These are phyloP conservation scores for Hevea brasiliensis DNA, from an alignment of 345 rosid genomes.

Conservation along the genomic window DNA sequence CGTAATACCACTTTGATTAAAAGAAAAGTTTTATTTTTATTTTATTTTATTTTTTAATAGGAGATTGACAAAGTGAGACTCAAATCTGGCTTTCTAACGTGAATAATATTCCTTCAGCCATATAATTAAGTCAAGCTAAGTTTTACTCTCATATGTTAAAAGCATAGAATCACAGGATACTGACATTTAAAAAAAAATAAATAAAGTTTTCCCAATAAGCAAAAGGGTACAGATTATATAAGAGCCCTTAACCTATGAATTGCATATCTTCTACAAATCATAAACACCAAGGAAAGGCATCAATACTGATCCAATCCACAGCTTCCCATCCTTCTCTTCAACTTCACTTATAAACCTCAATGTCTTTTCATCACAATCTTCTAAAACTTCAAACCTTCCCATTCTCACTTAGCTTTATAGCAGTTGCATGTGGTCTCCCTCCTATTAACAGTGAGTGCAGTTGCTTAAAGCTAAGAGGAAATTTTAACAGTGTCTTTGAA, in stretches of 20 bases:
- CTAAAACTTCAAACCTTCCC: conserved; percentile 22
- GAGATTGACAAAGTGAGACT: too few species aligned
- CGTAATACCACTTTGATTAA: too few species aligned
- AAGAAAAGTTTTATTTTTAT: too few species aligned
- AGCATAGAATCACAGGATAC: too few species aligned
- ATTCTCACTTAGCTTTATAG: conserved; percentile 21
- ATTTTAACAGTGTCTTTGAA: conserved; percentile 23
- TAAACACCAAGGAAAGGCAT: conserved; percentile 59
- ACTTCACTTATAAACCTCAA: conserved; percentile 28
- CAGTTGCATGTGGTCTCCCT: conserved; percentile 60
- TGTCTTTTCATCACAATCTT: conserved; percentile 21
- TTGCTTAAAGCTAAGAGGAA: conserved; percentile 26
- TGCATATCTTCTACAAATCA: conserved; percentile 28
- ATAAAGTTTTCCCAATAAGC: too few species aligned
- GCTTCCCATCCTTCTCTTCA: conserved; percentile 31
- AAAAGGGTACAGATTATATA: neutral
- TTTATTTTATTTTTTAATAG: too few species aligned
- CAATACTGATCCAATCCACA: conserved; percentile 26
- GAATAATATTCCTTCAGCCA: too few species aligned
- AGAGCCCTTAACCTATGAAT: neutral
- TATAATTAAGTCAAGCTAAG: too few species aligned
- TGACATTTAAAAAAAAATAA: too few species aligned
- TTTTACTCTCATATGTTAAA: too few species aligned
- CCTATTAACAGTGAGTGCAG: conserved; percentile 57
- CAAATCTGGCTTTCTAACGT: too few species aligned